Evolutionary conservation across 331 rosid species (phyloP).

Genomic region (Dryas integrifolia): DNA sequence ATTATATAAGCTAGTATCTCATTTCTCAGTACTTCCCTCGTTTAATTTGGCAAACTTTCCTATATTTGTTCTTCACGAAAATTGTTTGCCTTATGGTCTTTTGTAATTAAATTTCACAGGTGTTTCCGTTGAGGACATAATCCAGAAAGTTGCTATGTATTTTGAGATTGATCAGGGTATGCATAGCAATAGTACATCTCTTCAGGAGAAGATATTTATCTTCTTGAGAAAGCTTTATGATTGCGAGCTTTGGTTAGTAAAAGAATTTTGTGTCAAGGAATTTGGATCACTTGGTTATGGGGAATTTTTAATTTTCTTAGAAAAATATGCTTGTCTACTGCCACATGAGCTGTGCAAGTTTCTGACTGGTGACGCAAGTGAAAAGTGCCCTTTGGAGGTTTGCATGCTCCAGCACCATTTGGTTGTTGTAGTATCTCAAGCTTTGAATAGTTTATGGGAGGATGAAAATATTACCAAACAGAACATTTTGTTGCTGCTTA

Average conservation of each 20-base stretch:
- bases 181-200: slow-evolving; percentile 29
- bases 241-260: slow-evolving; percentile 72
- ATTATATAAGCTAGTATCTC: no score
- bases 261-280: slow-evolving; percentile 61
- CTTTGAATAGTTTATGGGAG: slow-evolving; percentile 61
- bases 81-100: slow-evolving; percentile 11
- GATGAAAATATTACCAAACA: slow-evolving; percentile 45
- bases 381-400: slow-evolving; percentile 48
- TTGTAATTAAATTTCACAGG: slow-evolving; percentile 40
- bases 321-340: slow-evolving; percentile 51
- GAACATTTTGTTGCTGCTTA: slow-evolving; percentile 55
- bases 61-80: background rate
- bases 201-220: slow-evolving; percentile 32
- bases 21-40: background rate
- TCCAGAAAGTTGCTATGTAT: slow-evolving; percentile 51
- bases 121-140: slow-evolving; percentile 59
- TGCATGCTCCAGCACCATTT: slow-evolving; percentile 67
- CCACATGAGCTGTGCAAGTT: slow-evolving; percentile 55
- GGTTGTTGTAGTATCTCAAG: slow-evolving; percentile 66
- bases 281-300: slow-evolving; percentile 78
- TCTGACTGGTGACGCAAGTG: slow-evolving; percentile 39
- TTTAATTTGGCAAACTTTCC: background rate
- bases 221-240: slow-evolving; percentile 55
- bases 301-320: slow-evolving; percentile 66
- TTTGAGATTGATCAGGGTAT: slow-evolving; percentile 48